phyloP scores from a whole-genome alignment of 805 yeast species.

The Wickerhamiella australiensis region DNA sequence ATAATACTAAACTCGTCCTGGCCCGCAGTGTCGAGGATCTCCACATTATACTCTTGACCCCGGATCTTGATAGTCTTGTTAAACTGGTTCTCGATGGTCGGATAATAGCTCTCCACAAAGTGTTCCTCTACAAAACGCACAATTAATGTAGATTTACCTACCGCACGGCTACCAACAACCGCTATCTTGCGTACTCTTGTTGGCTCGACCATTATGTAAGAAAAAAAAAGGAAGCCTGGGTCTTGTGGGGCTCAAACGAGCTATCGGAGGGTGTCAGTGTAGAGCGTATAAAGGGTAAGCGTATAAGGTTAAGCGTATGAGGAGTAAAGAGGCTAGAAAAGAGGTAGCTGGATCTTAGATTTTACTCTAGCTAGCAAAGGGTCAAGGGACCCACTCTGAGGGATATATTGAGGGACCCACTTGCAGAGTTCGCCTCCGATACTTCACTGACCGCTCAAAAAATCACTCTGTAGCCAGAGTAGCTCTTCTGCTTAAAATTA shows the following conservation, averaged over 20 bases:
- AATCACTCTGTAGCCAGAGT: too few species aligned
- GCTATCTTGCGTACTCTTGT: slow-evolving; percentile 50
- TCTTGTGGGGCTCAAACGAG: neutral
- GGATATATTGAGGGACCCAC: too few species aligned
- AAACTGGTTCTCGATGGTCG: slow-evolving; percentile 81
- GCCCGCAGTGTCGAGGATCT: slow-evolving; percentile 85
- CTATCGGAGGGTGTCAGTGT: too few species aligned
- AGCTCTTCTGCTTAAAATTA: too few species aligned
- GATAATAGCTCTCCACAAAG: slow-evolving; percentile 79
- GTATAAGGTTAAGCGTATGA: too few species aligned
- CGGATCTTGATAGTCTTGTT: slow-evolving; percentile 55
- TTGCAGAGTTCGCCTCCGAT: too few species aligned
- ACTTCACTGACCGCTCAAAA: too few species aligned
- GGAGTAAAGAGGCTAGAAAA: too few species aligned
- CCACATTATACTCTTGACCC: slow-evolving; percentile 66
- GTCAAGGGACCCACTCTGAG: too few species aligned
- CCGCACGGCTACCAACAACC: slow-evolving; percentile 77
- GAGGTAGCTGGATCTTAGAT: too few species aligned
- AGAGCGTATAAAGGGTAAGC: too few species aligned
- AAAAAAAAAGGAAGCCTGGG: neutral
- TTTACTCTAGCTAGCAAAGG: too few species aligned
- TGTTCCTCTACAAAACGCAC: slow-evolving; percentile 79
- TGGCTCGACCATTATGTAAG: slow-evolving; percentile 21
- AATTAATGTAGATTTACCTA: slow-evolving; percentile 74
- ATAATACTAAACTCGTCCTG: slow-evolving; percentile 79